Conservation (phyloP, 164 flowering plant species). For the Stephania japonica region DNA sequence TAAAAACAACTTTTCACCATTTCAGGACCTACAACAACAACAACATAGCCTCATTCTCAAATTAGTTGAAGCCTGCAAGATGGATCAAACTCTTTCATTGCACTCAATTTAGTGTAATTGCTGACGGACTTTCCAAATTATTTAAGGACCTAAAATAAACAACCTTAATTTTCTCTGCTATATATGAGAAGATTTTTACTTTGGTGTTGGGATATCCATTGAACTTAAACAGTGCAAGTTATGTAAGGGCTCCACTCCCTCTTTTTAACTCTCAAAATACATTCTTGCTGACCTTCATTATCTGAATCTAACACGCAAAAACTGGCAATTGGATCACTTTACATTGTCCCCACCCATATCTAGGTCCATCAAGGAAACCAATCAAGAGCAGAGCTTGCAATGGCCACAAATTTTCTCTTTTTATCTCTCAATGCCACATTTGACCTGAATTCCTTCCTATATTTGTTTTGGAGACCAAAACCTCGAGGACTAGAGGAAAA, state of each 20-base stretch:
- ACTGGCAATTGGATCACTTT: conserved; percentile 6
- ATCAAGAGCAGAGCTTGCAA: background rate
- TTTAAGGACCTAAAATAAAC: too few species aligned
- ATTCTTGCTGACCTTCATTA: background rate
- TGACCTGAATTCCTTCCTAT: background rate
- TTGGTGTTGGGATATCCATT: background rate
- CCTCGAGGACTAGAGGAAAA: background rate
- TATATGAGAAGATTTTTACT: too few species aligned
- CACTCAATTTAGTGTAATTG: too few species aligned
- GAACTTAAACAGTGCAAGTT: background rate
- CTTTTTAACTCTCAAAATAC: background rate
- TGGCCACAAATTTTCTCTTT: background rate
- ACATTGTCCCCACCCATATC: background rate
- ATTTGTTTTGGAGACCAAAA: background rate
- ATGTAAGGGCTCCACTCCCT: background rate
- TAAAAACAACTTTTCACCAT: too few species aligned
- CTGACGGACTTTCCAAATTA: too few species aligned
- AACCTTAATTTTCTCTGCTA: too few species aligned
- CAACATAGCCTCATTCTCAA: too few species aligned
- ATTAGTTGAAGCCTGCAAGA: too few species aligned
- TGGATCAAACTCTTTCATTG: too few species aligned
- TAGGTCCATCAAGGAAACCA: conserved; percentile 1
- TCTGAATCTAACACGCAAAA: background rate
- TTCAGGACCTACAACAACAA: too few species aligned
- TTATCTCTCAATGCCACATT: background rate